phyloP scores from a whole-genome alignment of 2,329 filamentous ascomycete genomes.

The Paraphoma chrysanthemicola region DNA sequence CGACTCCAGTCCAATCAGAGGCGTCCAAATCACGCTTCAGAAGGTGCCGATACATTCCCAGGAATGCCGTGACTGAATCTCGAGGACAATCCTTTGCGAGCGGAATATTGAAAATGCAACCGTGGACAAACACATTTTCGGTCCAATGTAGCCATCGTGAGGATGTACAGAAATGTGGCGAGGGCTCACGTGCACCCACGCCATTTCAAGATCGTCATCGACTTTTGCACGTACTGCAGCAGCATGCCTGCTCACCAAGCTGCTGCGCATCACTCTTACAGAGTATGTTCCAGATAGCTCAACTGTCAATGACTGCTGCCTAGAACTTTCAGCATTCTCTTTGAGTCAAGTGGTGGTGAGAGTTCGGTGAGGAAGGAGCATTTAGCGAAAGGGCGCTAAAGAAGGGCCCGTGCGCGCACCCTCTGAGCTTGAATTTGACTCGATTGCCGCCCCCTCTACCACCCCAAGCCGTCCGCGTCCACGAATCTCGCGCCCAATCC shows the following conservation, averaged over 20 bases:
- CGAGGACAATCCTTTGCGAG: too few relatives aligned
- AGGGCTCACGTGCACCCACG: constrained; percentile 3
- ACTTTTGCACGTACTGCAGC: neutral
- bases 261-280: neutral
- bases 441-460: constrained; percentile 19
- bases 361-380: neutral
- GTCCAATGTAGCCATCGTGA: neutral
- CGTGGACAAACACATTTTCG: neutral
- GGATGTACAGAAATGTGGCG: neutral
- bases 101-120: neutral
- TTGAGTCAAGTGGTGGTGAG: neutral
- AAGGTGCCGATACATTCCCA: too few relatives aligned
- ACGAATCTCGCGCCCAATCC: constrained; percentile 43
- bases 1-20: constrained; percentile 14
- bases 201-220: constrained; percentile 3
- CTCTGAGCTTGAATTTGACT: constrained; percentile 5
- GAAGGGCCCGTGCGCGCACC: neutral
- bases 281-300: neutral
- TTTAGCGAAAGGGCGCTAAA: neutral
- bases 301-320: constrained; percentile 1
- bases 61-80: too few relatives aligned
- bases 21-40: neutral
- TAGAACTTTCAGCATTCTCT: neutral
- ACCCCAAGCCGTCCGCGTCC: constrained; percentile 40
- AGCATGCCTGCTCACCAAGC: neutral